Conservation (phyloP, 2,329 filamentous ascomycete genomes). For the Samsoniella hepiali region DNA sequence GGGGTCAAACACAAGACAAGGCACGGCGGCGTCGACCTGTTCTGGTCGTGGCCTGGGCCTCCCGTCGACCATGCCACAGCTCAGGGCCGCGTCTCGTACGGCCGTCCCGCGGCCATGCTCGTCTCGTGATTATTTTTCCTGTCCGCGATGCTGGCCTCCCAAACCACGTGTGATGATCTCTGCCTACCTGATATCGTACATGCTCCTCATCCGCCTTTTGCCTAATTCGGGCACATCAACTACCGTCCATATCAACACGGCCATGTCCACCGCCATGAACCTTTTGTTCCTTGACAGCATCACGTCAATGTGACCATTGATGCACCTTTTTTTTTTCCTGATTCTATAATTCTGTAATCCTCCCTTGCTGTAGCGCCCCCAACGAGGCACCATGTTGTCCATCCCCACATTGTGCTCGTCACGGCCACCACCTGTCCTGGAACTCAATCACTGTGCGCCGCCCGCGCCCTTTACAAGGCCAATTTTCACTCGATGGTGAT, state of each 20-base stretch:
- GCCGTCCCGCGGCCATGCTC: neutral
- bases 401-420: neutral
- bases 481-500: neutral
- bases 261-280: neutral
- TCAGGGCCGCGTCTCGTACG: constrained; percentile 5
- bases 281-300: neutral
- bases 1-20: neutral
- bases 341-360: neutral
- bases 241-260: neutral
- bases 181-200: neutral
- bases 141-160: neutral
- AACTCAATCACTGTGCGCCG: constrained; percentile 1
- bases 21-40: neutral
- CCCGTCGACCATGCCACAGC: constrained; percentile 1
- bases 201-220: neutral
- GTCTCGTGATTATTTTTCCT: neutral
- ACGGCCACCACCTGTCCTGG: neutral
- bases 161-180: neutral
- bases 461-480: neutral
- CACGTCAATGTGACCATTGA: neutral
- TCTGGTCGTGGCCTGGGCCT: neutral
- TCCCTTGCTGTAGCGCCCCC: neutral
- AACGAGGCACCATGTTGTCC: neutral
- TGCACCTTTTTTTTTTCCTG: neutral
- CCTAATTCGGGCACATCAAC: constrained; percentile 1